phyloP scores from a whole-genome alignment of 2,329 filamentous ascomycete genomes.

The Elsinoe australis region DNA sequence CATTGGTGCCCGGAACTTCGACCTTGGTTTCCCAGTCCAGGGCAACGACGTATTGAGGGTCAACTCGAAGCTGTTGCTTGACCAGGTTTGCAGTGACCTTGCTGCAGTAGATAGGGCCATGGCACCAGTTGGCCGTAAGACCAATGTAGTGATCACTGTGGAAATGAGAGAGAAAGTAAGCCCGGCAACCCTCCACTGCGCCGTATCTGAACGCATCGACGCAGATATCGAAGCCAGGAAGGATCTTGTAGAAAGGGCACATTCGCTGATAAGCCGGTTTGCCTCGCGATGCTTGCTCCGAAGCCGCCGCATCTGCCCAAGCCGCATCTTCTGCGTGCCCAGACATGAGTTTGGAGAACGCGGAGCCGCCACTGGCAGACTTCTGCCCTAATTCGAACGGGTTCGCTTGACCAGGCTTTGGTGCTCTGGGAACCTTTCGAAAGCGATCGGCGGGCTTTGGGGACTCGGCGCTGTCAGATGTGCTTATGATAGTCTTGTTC shows the following conservation, averaged over 20 bases:
- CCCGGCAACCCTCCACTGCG: constrained; percentile 81
- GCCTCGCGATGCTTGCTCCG: constrained; percentile 69
- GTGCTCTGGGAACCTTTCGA: constrained; percentile 56
- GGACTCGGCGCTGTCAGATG: constrained; percentile 29
- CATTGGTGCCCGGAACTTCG: constrained; percentile 73
- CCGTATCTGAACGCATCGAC: constrained; percentile 96
- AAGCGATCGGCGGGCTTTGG: constrained; percentile 46
- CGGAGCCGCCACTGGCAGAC: constrained; percentile 48
- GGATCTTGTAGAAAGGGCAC: constrained; percentile 97
- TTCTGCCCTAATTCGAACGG: constrained; percentile 55
- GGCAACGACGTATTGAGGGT: constrained; percentile 74
- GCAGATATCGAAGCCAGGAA: constrained; percentile 84
- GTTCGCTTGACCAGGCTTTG: constrained; percentile 72
- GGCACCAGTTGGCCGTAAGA: constrained; percentile 76
- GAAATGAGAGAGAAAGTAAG: constrained; percentile 96
- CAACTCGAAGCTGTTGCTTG: constrained; percentile 74
- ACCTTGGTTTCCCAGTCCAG: constrained; percentile 75
- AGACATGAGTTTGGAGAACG: constrained; percentile 90
- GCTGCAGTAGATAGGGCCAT: constrained; percentile 95
- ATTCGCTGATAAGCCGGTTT: constrained; percentile 82
- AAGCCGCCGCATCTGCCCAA: constrained; percentile 78
- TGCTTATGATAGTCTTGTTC: too few relatives aligned
- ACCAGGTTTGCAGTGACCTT: constrained; percentile 86
- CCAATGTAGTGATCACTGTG: constrained; percentile 97
- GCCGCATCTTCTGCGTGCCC: constrained; percentile 82